phyloP scores from a whole-genome alignment of 176 grass and related monocot species.

The Guadua angustifolia region DNA sequence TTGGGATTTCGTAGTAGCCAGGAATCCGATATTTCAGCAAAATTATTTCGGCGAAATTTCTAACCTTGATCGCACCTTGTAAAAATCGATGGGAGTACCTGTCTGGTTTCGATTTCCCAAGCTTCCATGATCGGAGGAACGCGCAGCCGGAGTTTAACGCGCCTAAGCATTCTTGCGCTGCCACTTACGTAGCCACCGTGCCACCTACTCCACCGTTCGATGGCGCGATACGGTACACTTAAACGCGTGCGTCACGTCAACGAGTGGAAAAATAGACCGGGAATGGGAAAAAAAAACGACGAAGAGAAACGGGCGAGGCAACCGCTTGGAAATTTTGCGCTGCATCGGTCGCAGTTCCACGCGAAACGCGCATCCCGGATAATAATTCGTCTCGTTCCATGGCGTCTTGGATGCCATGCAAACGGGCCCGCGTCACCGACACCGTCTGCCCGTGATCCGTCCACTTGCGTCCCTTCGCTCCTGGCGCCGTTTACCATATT shows the following conservation, averaged over 20 bases:
- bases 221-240: background rate
- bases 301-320: background rate
- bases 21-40: no score
- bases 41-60: no score
- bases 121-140: background rate
- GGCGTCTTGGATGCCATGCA: no score
- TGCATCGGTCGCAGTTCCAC: background rate
- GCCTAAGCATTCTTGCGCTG: constrained; percentile 1
- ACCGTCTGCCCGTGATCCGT: background rate
- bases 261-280: background rate
- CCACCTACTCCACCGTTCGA: background rate
- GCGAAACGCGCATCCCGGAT: background rate
- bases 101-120: background rate
- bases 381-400: no score
- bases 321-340: background rate
- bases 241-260: background rate
- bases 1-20: no score
- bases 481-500: no score
- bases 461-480: background rate
- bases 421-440: background rate
- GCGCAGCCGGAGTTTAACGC: background rate
- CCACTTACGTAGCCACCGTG: no score
- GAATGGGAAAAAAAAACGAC: background rate
- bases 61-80: no score
- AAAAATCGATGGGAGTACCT: no score